Base-by-base conservation (phyloP, 1,284 basidiomycete genomes). In the Nidula niveotomentosa region DNA sequence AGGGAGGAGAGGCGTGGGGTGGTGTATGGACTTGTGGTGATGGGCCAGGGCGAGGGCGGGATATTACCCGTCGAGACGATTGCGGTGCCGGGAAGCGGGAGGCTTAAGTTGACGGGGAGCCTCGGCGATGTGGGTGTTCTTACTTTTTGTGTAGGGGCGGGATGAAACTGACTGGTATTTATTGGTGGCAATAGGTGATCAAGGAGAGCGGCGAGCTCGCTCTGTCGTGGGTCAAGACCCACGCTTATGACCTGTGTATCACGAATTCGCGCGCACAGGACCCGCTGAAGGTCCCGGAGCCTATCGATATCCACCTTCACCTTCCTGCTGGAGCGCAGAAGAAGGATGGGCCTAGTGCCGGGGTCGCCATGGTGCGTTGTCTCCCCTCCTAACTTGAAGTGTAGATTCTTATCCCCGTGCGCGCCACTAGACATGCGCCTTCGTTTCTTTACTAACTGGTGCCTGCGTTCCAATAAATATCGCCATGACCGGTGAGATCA, bases 301-400 rank as follows among this genome's bases (percentile, higher is more conserved):
- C 76, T 41, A 84, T 93, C 53, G 93, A 96, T 65, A 77, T 96
- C 8, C 94, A 96, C 62, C 72, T 96, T n/a, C 94, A 96, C 66
- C 74, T 96, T 41, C 93, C 93, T 1, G 82, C 88, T 1, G 93
- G 93, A 1, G 90, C 91, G 1, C 89, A 93, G 68, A 93, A 88
- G 77, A 96, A 96, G 74, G 94, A 96, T 66, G 94, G 94, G 0
- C 93, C 93, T 0, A 91, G 88, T 61, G 93, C 94, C 0, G 94
- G 94, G 4, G 81, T 95, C 15, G 92, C 93, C 1, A 93, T 96
- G 87, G 88, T 90, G 55, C 54, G 69, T 56, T 39, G 34, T 10
- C 36, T 52, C 49, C 23, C 6, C 3, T 48, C 48, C 53, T 53
- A 33, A 36, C 45, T 36, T n/a, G 12, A 49, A 33, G 35, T 13